A percentile compares a stretch with the other conserved stretches of the same genome.
Evolutionary conservation across 805 yeast genomes (phyloP).

Genomic region (Lachancea fermentati): DNA sequence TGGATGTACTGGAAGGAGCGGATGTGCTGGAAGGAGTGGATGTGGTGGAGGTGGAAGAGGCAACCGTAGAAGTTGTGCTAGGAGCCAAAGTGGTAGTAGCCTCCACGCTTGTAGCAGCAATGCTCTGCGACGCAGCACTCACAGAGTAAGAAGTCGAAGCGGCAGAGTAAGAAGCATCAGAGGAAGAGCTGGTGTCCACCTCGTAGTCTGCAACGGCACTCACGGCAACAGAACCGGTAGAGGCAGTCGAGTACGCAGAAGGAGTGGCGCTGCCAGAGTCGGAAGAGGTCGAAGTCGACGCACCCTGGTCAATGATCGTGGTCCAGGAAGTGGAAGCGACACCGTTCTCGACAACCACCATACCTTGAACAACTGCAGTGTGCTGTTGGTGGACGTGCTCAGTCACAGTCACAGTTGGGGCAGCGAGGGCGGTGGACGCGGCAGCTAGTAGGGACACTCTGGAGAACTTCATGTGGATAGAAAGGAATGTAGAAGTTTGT

Average conservation of each 20-base stretch:
- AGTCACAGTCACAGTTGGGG: slow-evolving; percentile 26
- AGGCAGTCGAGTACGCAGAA: neutral
- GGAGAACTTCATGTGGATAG: slow-evolving; percentile 20
- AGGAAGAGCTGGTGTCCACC: neutral
- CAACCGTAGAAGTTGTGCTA: slow-evolving; percentile 4
- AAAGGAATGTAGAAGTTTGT: neutral
- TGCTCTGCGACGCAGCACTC: slow-evolving; percentile 5
- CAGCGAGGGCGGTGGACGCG: slow-evolving; percentile 18
- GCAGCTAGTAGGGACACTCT: slow-evolving; percentile 17
- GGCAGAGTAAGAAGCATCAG: neutral
- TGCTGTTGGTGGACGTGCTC: slow-evolving; percentile 24
- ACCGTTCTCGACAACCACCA: slow-evolving; percentile 24
- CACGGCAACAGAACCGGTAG: slow-evolving; percentile 1
- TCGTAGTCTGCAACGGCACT: neutral
- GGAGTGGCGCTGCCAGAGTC: slow-evolving; percentile 3
- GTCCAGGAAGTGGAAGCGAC: slow-evolving; percentile 20
- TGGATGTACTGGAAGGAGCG: slow-evolving; percentile 4
- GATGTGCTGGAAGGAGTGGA: slow-evolving; percentile 4
- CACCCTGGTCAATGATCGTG: slow-evolving; percentile 12
- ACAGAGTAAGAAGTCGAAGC: slow-evolving; percentile 1
- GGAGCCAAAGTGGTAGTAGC: slow-evolving; percentile 8
- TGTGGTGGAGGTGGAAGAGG: slow-evolving; percentile 7
- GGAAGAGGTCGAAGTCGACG: slow-evolving; percentile 10
- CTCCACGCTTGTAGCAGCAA: slow-evolving; percentile 2
- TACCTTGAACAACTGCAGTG: slow-evolving; percentile 26